Evolutionary conservation across 2,329 filamentous ascomycete species (phyloP), one percentile per base, ranked within the genome.

Genomic region (Trichoderma hamatum): DNA sequence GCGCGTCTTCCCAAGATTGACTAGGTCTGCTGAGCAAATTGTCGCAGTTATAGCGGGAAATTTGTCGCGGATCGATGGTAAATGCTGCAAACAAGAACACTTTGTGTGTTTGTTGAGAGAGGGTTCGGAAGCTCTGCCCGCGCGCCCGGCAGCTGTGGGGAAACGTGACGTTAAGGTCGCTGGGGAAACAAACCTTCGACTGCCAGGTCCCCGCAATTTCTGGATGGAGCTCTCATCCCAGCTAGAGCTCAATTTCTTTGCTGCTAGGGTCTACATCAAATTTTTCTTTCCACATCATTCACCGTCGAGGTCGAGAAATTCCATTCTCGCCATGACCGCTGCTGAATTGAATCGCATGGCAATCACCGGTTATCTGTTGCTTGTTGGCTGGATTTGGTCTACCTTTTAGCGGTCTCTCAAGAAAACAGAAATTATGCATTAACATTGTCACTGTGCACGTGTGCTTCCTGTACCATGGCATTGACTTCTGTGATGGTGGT

Each of bases 161-260:
- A 62, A 67, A 70, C 68, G 68, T 76, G 75, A 76, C 74, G 74
- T 75, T 71, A 71, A 54, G 67, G 74, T 76, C 75, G 75, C 74
- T 74, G 69, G 73, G 74, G 74, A 75, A 77, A 77, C 75, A 75
- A 77, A 77, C 75, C 71, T 46, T 28, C 19, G 36, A 51, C 54
- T 60, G 28, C 19, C 52, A 55, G 28, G 66, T 63, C 66, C 66
- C 66, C 66, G 66, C 66, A 63, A 56, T 56, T 68, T 51, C 36
- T 56, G 28, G 36, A 65, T 65, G 61, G 61, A 64, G 61, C 55
- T 62, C 43, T 49, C 34, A 36, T 65, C 63, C 32, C 56, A 61
- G 65, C 64, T 60, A 32, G 55, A 67, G 64, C 32, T 68, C 65
- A 68, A 65, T 65, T 68, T 68, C 56, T 13, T n/a, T 24, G 51